Percentiles rank a stretch among this genome's conserved stretches.
Evolutionary conservation across 768 basidiomycete genomes (phyloP).

Genomic region (Cystofilobasidium ferigula): DNA sequence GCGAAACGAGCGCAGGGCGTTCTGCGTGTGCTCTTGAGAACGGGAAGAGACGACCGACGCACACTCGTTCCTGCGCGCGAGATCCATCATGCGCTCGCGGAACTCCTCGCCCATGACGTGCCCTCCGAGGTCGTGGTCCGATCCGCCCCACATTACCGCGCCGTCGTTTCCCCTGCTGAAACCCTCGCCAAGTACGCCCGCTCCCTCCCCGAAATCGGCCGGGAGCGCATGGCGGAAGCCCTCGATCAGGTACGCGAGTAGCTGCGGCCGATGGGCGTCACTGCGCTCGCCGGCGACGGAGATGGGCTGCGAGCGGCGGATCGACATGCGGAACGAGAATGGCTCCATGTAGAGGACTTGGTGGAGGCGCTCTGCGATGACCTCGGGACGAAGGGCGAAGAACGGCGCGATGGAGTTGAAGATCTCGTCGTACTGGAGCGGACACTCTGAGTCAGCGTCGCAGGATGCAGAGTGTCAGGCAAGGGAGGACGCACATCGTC

Average conservation of each 20-base stretch:
- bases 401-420: slow-evolving; percentile 30
- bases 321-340: slow-evolving; percentile 1
- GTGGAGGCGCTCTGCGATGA: slow-evolving; percentile 26
- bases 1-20: not conserved
- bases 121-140: slow-evolving; percentile 16
- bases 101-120: slow-evolving; percentile 15
- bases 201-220: slow-evolving; percentile 7
- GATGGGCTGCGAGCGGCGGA: slow-evolving; percentile 5
- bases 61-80: not conserved
- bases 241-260: not conserved
- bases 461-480: not conserved
- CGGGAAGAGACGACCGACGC: not conserved
- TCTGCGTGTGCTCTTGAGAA: too few relatives aligned
- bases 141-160: not conserved
- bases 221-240: slow-evolving; percentile 10
- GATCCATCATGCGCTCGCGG: not conserved
- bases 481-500: slow-evolving; percentile 4
- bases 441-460: not conserved
- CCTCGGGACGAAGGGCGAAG: slow-evolving; percentile 30
- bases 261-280: not conserved
- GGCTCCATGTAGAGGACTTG: not conserved
- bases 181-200: not conserved
- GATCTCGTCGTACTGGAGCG: slow-evolving; percentile 31
- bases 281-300: not conserved
- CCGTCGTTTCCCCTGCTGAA: not conserved